Base-by-base conservation (phyloP, 2,329 filamentous ascomycete genomes). In the Cytospora mali region DNA sequence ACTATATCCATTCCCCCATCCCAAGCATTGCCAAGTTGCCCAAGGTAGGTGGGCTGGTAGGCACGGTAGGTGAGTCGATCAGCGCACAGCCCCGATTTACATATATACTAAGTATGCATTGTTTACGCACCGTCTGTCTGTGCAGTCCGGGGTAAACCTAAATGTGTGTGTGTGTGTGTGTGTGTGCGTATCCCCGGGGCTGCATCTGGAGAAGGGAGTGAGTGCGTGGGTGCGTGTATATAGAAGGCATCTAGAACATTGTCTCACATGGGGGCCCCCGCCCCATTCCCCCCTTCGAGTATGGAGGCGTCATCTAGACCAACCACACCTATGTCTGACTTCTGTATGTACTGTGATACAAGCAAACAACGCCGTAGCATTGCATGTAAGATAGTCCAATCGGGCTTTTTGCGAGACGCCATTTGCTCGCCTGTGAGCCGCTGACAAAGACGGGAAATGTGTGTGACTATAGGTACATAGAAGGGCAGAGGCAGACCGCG, bases 351-450 rank as follows among this genome's bases (percentile, higher is more conserved):
- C 58, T 60, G 50, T 60, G 50, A 54, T 60, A 54, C 50, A 60
- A 39, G 28, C 25, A 52, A n/a, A 60, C 35, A 33, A 54, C 58
- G 50, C 58, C 46, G 58, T 60, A 60, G 58, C 58, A 60, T 60
- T 27, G 58, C 58, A 60, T 60, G 58, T 28, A 4, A 16, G 25
- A 48, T n/a, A 42, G 11, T 23, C 58, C 58, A 60, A 60, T 60
- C 58, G 58, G 58, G 48, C 31, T 48, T 48, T 54, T 60, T n/a
- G n/a, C 2, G 7, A 46, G 42, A n/a, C 39, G n/a, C 39, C n/a
- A 46, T 21, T 23, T 23, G n/a, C 10, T 46, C 42, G 16, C n/a
- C 42, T 18, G 33, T 48, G 50, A 28, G 49, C 50, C 27, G 35
- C 39, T 25, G 35, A 27, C 58, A 60, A 31, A 54, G 58, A 29